Evolutionary conservation across 805 yeast species (phyloP), one percentile per base, ranked within the genome.

Genomic region (Ogataea pilisensis): DNA sequence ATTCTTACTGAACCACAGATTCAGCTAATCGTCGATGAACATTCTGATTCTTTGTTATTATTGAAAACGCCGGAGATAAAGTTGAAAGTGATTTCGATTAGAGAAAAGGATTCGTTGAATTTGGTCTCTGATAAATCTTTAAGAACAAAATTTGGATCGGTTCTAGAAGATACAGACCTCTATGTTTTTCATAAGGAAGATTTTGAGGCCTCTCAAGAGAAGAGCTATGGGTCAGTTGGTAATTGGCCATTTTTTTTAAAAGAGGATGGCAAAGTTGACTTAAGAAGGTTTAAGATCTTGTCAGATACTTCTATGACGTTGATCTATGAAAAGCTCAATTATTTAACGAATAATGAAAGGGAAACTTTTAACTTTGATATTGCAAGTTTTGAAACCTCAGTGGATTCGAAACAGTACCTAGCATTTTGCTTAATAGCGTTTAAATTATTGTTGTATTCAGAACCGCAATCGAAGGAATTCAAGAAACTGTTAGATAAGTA

Each of bases 201-300:
- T 18, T 64, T 71, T 30, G 24, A 34, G 13, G 31, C 38, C 21
- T 26, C 52, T 71, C 8, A 67, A 25, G 71, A 74, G 50, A 72
- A 75, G 32, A 61, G 75, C 2, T 89, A 87, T 61, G 93, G 95
- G 1, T 74, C 85, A 2, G 60, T 54, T 8, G 53, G 62, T 13
- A 65, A 66, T 16, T 90, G 96, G 97, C 96, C 96, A 2, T 95
- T 96, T 0, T 90, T 95, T 88, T 60, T 89, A 2, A 58, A n/a
- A 14, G 19, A 77, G 35, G 95, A 87, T 53, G 67, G 81, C 18
- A 78, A 85, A 46, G 73, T 77, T 46, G 79, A 80, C 37, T 36
- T 50, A 78, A 54, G 64, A 9, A 68, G 72, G 11, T 72, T 74
- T 41, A 68, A 80, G 37, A 64, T 90, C 29, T 71, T 88, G 20